Base-by-base conservation (phyloP, 169 alveolate species). In the Plasmodium ovale region DNA sequence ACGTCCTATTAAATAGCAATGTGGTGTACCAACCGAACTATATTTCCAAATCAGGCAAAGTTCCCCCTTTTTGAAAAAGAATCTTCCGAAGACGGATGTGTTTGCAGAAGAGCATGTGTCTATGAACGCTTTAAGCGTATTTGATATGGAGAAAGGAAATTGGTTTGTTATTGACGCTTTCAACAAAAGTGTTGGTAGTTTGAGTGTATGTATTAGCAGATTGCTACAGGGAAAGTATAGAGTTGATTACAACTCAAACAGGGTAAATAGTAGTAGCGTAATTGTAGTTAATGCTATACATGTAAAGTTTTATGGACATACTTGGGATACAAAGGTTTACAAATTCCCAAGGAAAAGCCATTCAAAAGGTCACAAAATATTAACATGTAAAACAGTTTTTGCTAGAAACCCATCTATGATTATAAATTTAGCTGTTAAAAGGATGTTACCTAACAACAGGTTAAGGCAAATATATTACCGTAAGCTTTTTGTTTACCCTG, bases 301-400 rank as follows among this genome's bases (percentile, higher is more conserved):
- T 60, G 92, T 94, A 7, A 84, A 71, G 42, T 93, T 96, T 92
- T 91, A 94, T 58, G 98, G 98, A 12, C 98, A 95, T 71, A 90
- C 97, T 6, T 96, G 98, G 98, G 98, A 96, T 74, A 96, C 98
- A 29, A 96, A 96, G 90, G 93, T 95, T 47, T 96, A 96, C 91
- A 93, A 93, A 59, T 95, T 95, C 56, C 93, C 89, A 67, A 92
- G 98, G 27, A 94, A 94, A 62, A 93, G 98, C 93, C 64, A 95
- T 39, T 95, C 98, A 6, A 92, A 89, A 44, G 97, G 98, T 27
- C 96, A 96, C 31, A 96, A 96, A 92, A 91, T 96, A 33, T 69
- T 95, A 56, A 94, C 98, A 1, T 97, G 98, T n/a, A 96, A 96
- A 65, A 94, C 97, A 5, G 90, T 96, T 67, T 95, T 96, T 96